Evolutionary conservation across 805 yeast species (phyloP).

Genomic region (Zygoascus biomembranicola): DNA sequence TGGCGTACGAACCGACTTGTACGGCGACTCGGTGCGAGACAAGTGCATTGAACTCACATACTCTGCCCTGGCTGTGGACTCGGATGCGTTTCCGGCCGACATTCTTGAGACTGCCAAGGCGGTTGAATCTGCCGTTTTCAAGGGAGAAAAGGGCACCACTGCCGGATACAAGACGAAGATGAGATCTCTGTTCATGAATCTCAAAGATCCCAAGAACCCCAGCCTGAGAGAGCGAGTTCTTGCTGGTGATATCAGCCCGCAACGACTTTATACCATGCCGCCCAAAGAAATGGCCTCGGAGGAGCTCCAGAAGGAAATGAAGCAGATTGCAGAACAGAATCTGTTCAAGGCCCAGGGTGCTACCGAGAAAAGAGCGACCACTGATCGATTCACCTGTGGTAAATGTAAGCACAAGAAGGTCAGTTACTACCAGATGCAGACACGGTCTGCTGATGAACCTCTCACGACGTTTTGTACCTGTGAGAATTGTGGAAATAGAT

Average conservation of each 20-base stretch:
- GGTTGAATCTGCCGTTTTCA: slow-evolving; percentile 66
- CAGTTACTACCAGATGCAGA: slow-evolving; percentile 94
- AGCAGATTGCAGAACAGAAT: slow-evolving; percentile 78
- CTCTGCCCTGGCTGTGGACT: slow-evolving; percentile 80
- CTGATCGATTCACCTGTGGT: slow-evolving; percentile 95
- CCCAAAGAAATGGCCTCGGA: slow-evolving; percentile 97
- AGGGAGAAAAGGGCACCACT: slow-evolving; percentile 46
- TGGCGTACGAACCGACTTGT: slow-evolving; percentile 60
- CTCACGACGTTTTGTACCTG: slow-evolving; percentile 97
- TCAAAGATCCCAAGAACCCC: slow-evolving; percentile 85
- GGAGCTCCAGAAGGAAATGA: slow-evolving; percentile 74
- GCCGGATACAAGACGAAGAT: slow-evolving; percentile 68
- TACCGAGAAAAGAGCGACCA: slow-evolving; percentile 87
- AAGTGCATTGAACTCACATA: slow-evolving; percentile 76
- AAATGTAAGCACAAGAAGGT: slow-evolving; percentile 97
- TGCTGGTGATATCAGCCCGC: slow-evolving; percentile 56
- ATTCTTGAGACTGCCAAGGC: slow-evolving; percentile 57
- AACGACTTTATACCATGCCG: slow-evolving; percentile 64
- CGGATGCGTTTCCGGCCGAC: slow-evolving; percentile 48
- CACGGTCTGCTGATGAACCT: slow-evolving; percentile 98
- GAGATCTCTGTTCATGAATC: slow-evolving; percentile 78
- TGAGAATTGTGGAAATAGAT: slow-evolving; percentile 93
- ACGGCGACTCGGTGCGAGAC: slow-evolving; percentile 75
- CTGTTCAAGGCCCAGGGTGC: slow-evolving; percentile 97
- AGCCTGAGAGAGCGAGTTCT: slow-evolving; percentile 65